phyloP scores from a whole-genome alignment of 2,329 filamentous ascomycete genomes.

The Alternaria sp. region DNA sequence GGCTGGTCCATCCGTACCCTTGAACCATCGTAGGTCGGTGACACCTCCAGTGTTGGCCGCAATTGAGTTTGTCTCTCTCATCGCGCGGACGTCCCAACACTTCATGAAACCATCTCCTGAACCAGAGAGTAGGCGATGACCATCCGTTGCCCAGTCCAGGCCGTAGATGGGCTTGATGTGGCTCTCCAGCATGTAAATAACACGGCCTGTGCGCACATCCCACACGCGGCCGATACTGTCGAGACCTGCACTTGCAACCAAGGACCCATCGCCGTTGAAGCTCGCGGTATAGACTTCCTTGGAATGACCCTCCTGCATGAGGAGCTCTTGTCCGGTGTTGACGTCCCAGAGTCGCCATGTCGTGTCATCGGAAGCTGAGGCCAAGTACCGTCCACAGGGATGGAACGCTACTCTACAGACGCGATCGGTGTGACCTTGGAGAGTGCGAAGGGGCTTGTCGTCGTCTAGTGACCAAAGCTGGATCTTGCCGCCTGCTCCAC shows the following conservation, averaged over 20 bases:
- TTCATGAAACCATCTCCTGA: slow-evolving; percentile 96
- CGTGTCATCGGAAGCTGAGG: slow-evolving; percentile 93
- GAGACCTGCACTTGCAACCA: slow-evolving; percentile 89
- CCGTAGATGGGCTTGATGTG: slow-evolving; percentile 94
- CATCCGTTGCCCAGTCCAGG: slow-evolving; percentile 90
- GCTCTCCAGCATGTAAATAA: slow-evolving; percentile 93
- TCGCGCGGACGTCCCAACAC: slow-evolving; percentile 95
- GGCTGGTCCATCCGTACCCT: slow-evolving; percentile 79
- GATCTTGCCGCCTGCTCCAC: slow-evolving; percentile 86
- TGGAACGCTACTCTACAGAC: slow-evolving; percentile 96
- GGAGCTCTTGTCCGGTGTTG: slow-evolving; percentile 80
- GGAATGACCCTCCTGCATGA: slow-evolving; percentile 93
- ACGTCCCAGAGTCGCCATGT: slow-evolving; percentile 98
- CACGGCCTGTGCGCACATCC: slow-evolving; percentile 91
- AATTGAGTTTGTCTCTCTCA: slow-evolving; percentile 81
- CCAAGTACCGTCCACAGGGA: slow-evolving; percentile 86
- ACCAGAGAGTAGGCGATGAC: slow-evolving; percentile 89
- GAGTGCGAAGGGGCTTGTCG: slow-evolving; percentile 82
- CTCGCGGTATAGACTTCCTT: slow-evolving; percentile 89
- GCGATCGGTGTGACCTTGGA: slow-evolving; percentile 83
- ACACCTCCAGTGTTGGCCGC: slow-evolving; percentile 92
- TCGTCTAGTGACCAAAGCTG: slow-evolving; percentile 89
- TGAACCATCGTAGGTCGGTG: slow-evolving; percentile 93
- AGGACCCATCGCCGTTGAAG: slow-evolving; percentile 90
- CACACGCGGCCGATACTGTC: slow-evolving; percentile 96